A percentile compares a stretch with the other conserved stretches of the same genome.
Conservation (phyloP, 1,139 yeast species). For the Taiozyma sp. region DNA sequence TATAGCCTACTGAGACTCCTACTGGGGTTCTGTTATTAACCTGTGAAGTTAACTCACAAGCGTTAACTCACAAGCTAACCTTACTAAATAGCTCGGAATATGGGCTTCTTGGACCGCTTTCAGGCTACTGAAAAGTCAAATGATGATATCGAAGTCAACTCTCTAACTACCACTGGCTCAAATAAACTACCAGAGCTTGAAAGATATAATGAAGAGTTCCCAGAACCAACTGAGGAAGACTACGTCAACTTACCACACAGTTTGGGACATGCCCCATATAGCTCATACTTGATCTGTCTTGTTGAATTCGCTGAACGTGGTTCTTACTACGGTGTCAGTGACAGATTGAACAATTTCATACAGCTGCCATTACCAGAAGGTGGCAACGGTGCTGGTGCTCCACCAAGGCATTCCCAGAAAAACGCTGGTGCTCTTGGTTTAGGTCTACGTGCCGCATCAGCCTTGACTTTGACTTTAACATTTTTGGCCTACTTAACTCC, state of each 20-base stretch:
- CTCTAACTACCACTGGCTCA: not conserved
- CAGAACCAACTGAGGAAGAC: slow-evolving; percentile 23
- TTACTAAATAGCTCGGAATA: not conserved
- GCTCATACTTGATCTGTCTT: slow-evolving; percentile 69
- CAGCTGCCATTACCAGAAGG: slow-evolving; percentile 53
- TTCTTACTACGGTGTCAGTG: slow-evolving; percentile 73
- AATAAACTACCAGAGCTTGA: slow-evolving; percentile 1
- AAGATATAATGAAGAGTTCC: slow-evolving; percentile 18
- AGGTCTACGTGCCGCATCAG: slow-evolving; percentile 66
- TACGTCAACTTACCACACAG: slow-evolving; percentile 13
- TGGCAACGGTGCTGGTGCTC: slow-evolving; percentile 43
- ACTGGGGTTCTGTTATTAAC: not conserved
- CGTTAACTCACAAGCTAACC: too few species aligned
- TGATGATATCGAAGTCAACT: not conserved
- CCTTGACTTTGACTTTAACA: slow-evolving; percentile 73
- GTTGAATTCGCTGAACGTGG: slow-evolving; percentile 83
- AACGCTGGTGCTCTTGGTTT: slow-evolving; percentile 56
- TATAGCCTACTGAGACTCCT: not conserved
- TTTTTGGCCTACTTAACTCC: slow-evolving; percentile 86
- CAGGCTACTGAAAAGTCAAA: not conserved
- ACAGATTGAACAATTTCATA: slow-evolving; percentile 78
- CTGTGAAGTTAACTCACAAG: too few species aligned
- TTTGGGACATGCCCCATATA: slow-evolving; percentile 36
- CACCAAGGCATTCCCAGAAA: slow-evolving; percentile 37
- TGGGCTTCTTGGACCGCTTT: not conserved